These are phyloP conservation scores for Fonsecaea erecta DNA, from an alignment of 2,329 filamentous ascomycete species.

Conservation along the genomic window DNA sequence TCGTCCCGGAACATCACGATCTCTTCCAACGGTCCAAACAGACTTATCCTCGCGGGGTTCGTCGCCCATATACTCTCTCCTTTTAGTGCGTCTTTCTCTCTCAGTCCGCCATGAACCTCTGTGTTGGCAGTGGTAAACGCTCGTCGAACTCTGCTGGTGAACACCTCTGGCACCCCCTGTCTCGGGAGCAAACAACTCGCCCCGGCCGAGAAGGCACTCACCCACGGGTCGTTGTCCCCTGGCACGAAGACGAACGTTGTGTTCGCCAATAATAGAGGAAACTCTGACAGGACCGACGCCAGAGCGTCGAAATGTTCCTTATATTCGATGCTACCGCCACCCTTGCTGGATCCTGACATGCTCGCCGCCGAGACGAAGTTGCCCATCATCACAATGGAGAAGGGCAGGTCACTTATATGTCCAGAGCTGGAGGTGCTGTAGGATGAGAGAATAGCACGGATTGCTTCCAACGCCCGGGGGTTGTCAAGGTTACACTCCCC, in stretches of 20 bases:
- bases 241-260: constrained; percentile 92
- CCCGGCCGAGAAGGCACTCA: constrained; percentile 71
- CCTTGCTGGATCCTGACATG: constrained; percentile 66
- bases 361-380: constrained; percentile 72
- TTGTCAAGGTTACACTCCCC: constrained; percentile 87
- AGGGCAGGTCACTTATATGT: constrained; percentile 63
- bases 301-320: constrained; percentile 94
- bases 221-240: constrained; percentile 97
- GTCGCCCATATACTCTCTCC: constrained; percentile 85
- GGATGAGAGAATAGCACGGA: constrained; percentile 75
- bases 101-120: constrained; percentile 57
- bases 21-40: constrained; percentile 89
- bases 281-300: constrained; percentile 80
- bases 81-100: constrained; percentile 56
- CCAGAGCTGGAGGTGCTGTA: constrained; percentile 68
- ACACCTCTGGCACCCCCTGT: constrained; percentile 76
- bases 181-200: constrained; percentile 53
- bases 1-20: constrained; percentile 88
- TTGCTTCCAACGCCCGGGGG: constrained; percentile 76
- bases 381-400: constrained; percentile 81
- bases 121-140: constrained; percentile 78
- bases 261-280: constrained; percentile 74
- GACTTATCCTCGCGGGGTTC: constrained; percentile 78
- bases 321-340: constrained; percentile 87
- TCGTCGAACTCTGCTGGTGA: constrained; percentile 83